A percentile compares a stretch with the other conserved stretches of the same genome.
Conservation (phyloP, 2,329 filamentous ascomycete species). For the Fusarium scirpi region DNA sequence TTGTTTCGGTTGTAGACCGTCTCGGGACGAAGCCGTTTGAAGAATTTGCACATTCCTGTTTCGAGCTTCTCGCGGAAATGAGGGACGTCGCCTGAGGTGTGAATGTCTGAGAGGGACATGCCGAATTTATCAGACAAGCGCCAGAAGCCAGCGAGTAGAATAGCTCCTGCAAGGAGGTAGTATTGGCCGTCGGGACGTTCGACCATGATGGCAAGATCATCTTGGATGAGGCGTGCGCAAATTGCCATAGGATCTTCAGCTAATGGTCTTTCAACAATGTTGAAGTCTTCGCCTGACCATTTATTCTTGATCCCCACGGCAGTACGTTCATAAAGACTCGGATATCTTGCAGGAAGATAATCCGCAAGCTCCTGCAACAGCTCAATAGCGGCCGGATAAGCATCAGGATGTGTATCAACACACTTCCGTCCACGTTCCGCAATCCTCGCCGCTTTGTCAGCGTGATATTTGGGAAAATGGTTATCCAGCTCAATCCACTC, state of each 20-base stretch:
- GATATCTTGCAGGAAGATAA: constrained; percentile 82
- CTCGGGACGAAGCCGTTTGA: constrained; percentile 76
- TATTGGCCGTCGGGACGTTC: constrained; percentile 82
- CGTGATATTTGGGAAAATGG: constrained; percentile 78
- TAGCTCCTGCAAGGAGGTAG: constrained; percentile 80
- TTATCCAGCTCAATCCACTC: constrained; percentile 91
- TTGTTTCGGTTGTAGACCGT: constrained; percentile 76
- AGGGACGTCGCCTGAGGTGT: constrained; percentile 81
- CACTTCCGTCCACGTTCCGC: constrained; percentile 74
- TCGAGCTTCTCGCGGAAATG: constrained; percentile 78
- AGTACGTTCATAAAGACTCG: constrained; percentile 74
- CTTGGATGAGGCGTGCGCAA: constrained; percentile 78
- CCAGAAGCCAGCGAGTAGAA: constrained; percentile 87
- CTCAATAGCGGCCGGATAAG: constrained; percentile 78
- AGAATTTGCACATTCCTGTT: constrained; percentile 85
- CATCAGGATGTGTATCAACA: constrained; percentile 75
- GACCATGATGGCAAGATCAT: constrained; percentile 87
- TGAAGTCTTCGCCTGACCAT: constrained; percentile 77
- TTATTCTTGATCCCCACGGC: constrained; percentile 75
- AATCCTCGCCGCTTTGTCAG: constrained; percentile 77
- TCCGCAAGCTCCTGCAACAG: constrained; percentile 77
- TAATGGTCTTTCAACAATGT: constrained; percentile 73
- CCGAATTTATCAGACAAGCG: constrained; percentile 82
- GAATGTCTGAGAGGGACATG: constrained; percentile 83
- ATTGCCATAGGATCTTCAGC: constrained; percentile 83